Conservation (phyloP, 768 basidiomycete genomes). For the Boletus tylopilopsis region DNA sequence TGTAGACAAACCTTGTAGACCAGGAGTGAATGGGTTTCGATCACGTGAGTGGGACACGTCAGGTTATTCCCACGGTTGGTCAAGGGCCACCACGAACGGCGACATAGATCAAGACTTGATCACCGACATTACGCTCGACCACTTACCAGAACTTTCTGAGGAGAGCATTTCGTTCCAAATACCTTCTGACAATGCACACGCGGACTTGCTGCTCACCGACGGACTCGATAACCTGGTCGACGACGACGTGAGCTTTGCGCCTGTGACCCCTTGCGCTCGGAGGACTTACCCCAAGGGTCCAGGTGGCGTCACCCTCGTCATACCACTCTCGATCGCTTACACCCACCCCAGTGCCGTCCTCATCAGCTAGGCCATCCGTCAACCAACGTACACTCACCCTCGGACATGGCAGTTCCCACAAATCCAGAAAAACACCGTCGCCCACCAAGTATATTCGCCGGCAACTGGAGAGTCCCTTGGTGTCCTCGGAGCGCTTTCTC, state of each 20-base stretch:
- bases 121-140: conserved; percentile 46
- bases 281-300: conserved; percentile 40
- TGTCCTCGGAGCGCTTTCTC: conserved; percentile 37
- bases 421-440: conserved; percentile 8
- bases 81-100: conserved; percentile 1
- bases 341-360: neutral
- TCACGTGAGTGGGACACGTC: conserved; percentile 32
- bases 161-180: conserved; percentile 46
- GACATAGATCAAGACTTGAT: conserved; percentile 22
- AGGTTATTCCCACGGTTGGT: conserved; percentile 24
- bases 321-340: conserved; percentile 12
- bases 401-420: conserved; percentile 14
- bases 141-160: conserved; percentile 52
- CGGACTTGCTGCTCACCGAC: conserved; percentile 36
- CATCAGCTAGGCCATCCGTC: conserved; percentile 16
- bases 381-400: conserved; percentile 7
- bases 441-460: neutral
- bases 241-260: conserved; percentile 37
- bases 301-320: neutral
- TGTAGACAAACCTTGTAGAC: neutral
- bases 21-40: no score
- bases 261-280: conserved; percentile 35
- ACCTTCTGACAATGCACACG: conserved; percentile 34
- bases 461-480: conserved; percentile 6
- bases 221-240: conserved; percentile 33